Conservation (phyloP, 2,329 filamentous ascomycete genomes). For the Leptographium radiaticola region DNA sequence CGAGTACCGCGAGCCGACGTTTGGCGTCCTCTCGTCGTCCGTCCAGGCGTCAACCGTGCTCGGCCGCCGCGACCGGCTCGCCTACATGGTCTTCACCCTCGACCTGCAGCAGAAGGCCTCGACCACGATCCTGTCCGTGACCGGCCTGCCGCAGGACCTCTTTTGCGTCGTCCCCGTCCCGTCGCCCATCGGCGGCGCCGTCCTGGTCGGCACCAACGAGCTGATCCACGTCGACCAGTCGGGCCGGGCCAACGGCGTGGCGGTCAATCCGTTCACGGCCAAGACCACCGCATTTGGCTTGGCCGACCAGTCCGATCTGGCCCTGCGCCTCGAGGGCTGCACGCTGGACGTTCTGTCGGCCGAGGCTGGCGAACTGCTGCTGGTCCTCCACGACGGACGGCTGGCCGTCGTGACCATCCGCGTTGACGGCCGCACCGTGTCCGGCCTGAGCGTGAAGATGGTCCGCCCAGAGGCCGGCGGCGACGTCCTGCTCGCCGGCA, state of each 20-base stretch:
- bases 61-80: constrained; percentile 72
- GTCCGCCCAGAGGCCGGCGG: constrained; percentile 53
- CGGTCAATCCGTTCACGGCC: constrained; percentile 81
- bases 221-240: constrained; percentile 93
- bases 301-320: constrained; percentile 71
- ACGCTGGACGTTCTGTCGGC: constrained; percentile 62
- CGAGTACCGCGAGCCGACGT: constrained; percentile 95
- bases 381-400: constrained; percentile 64
- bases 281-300: constrained; percentile 73
- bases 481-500: constrained; percentile 42
- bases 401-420: constrained; percentile 68
- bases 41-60: constrained; percentile 61
- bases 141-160: constrained; percentile 75
- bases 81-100: constrained; percentile 89
- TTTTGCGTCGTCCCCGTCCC: constrained; percentile 72
- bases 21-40: constrained; percentile 80
- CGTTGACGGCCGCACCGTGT: constrained; percentile 83
- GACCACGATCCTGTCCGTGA: constrained; percentile 80
- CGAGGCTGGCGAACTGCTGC: constrained; percentile 70
- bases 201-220: constrained; percentile 80
- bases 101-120: constrained; percentile 89
- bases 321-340: constrained; percentile 70
- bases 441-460: constrained; percentile 62
- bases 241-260: constrained; percentile 83
- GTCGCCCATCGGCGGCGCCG: constrained; percentile 73